A percentile compares a stretch with the other conserved stretches of the same genome.
phyloP scores from a whole-genome alignment of 768 basidiomycete genomes.

The Xerocomellus chrysenteron region DNA sequence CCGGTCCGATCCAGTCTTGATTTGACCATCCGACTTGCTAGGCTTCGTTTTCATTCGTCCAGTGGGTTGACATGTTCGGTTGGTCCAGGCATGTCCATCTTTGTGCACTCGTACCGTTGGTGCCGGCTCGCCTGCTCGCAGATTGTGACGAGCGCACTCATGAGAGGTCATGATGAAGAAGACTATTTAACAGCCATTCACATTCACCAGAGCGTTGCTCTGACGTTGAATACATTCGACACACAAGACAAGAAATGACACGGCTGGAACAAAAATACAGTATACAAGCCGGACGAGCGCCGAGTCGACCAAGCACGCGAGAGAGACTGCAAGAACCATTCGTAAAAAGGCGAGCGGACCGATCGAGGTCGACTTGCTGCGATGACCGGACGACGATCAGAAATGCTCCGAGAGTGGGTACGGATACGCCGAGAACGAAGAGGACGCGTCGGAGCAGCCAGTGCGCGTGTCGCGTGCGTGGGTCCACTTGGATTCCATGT shows the following conservation, averaged over 20 bases:
- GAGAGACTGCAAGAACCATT: neutral
- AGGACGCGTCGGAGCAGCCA: constrained; percentile 14
- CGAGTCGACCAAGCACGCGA: neutral
- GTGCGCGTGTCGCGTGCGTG: constrained; percentile 6
- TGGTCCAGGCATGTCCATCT: no score
- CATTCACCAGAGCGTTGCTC: neutral
- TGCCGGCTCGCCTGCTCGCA: no score
- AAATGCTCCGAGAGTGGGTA: constrained; percentile 19
- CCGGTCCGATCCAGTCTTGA: no score
- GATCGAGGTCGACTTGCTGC: neutral
- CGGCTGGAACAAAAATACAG: neutral
- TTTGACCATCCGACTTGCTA: no score
- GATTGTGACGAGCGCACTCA: no score
- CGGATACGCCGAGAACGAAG: constrained; percentile 16
- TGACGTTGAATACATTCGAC: neutral
- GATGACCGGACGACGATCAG: neutral
- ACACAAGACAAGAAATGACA: constrained; percentile 1
- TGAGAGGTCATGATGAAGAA: no score
- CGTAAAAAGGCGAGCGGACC: neutral
- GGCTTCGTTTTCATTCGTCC: no score
- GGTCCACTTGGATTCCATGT: constrained; percentile 15
- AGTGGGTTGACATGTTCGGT: no score
- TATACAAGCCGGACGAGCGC: neutral
- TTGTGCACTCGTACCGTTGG: no score
- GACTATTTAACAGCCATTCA: neutral